Evolutionary conservation across 306 rosid genomes (phyloP).

Genomic region (Geum urbanum): DNA sequence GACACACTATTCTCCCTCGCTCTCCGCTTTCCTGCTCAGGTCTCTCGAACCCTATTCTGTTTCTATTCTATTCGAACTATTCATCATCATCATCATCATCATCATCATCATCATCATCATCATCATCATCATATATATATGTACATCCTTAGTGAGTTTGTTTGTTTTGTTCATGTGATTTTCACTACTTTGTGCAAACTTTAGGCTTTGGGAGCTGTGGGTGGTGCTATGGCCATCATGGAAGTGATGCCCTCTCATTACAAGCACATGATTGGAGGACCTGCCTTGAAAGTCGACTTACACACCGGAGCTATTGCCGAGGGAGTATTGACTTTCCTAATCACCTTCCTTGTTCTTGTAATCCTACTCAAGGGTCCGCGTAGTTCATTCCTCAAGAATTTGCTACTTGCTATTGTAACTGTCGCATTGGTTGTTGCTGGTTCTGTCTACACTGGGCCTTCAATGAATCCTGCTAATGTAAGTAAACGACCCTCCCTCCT

Average conservation of each 20-base stretch:
- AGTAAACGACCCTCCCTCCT: conserved; percentile 27
- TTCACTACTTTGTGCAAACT: too few relatives aligned
- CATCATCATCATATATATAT: too few relatives aligned
- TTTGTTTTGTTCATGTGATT: too few relatives aligned
- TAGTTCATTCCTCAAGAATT: conserved; percentile 45
- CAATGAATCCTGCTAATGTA: conserved; percentile 93
- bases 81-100: too few relatives aligned
- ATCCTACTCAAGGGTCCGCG: conserved; percentile 75
- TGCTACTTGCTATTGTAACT: conserved; percentile 56
- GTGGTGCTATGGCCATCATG: conserved; percentile 68
- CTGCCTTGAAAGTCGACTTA: conserved; percentile 76
- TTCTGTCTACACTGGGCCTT: conserved; percentile 70
- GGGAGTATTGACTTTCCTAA: conserved; percentile 71
- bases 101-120: too few relatives aligned
- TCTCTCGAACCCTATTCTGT: neutral
- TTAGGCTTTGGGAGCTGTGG: conserved; percentile 82
- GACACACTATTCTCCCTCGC: conserved; percentile 80
- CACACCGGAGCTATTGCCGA: conserved; percentile 82
- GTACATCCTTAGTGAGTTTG: too few relatives aligned
- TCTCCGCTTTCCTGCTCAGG: conserved; percentile 92
- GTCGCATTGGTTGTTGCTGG: conserved; percentile 54
- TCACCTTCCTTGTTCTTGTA: conserved; percentile 60
- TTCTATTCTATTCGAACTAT: too few relatives aligned
- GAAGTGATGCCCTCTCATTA: conserved; percentile 60
- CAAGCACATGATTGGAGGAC: conserved; percentile 77